Conservation (phyloP, 2,329 filamentous ascomycete species). For the Alternaria infectoria region DNA sequence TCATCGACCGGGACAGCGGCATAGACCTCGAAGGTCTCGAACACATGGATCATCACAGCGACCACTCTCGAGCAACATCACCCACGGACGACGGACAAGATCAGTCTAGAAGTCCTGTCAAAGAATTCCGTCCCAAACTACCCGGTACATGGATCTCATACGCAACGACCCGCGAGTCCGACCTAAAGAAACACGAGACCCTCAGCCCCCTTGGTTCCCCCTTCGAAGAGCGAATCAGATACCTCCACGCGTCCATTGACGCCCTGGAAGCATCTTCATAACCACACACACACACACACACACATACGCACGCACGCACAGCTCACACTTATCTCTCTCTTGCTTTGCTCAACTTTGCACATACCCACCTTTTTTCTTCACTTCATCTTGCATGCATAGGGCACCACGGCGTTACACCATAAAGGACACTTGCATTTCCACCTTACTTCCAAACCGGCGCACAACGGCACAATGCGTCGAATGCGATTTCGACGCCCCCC, state of each 20-base stretch:
- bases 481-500: constrained; percentile 42
- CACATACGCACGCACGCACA: neutral
- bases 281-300: neutral
- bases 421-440: constrained; percentile 4
- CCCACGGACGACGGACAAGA: neutral
- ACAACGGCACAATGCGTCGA: constrained; percentile 35
- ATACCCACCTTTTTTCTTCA: constrained; percentile 12
- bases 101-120: constrained; percentile 5
- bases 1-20: constrained; percentile 48
- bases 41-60: constrained; percentile 16
- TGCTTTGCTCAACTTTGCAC: constrained; percentile 10
- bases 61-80: constrained; percentile 3
- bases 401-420: constrained; percentile 2
- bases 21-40: constrained; percentile 43
- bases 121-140: constrained; percentile 14
- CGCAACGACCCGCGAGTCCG: neutral
- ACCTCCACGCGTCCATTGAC: constrained; percentile 31
- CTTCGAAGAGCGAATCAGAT: constrained; percentile 33
- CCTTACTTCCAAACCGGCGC: constrained; percentile 22
- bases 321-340: constrained; percentile 3
- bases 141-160: constrained; percentile 18
- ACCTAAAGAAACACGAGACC: constrained; percentile 9
- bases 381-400: neutral
- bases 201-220: constrained; percentile 36
- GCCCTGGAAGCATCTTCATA: constrained; percentile 22